Evolutionary conservation across 2,329 filamentous ascomycete species (phyloP).

Genomic region (Aspergillus brunneoviolaceus): DNA sequence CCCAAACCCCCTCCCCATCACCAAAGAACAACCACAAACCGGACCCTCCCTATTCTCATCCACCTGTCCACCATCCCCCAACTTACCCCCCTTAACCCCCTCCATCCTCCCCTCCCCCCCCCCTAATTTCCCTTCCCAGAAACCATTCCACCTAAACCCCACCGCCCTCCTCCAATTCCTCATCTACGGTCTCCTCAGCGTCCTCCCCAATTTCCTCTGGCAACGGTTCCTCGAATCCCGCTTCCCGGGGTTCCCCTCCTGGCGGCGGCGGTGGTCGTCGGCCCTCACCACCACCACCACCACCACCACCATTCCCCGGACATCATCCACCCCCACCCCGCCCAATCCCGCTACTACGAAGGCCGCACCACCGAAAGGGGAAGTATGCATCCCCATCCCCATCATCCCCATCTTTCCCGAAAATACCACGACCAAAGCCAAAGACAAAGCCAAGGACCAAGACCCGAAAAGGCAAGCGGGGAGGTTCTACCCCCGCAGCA

Average conservation of each 20-base stretch:
- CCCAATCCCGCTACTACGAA: too few relatives aligned
- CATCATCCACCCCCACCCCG: too few relatives aligned
- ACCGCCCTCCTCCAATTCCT: constrained; percentile 73
- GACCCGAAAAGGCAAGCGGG: too few relatives aligned
- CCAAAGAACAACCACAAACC: too few relatives aligned
- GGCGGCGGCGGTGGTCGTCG: not conserved
- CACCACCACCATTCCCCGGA: too few relatives aligned
- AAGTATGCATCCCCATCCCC: not conserved
- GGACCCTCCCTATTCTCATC: too few relatives aligned
- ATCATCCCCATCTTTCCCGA: not conserved
- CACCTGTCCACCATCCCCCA: not conserved
- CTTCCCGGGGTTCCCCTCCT: constrained; percentile 64
- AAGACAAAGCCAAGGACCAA: too few relatives aligned
- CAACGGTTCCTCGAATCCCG: constrained; percentile 73
- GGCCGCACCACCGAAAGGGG: not conserved
- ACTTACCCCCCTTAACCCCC: not conserved
- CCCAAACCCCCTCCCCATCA: too few relatives aligned
- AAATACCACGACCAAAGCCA: too few relatives aligned
- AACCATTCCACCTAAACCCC: constrained; percentile 62
- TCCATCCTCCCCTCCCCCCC: not conserved
- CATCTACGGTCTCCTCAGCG: constrained; percentile 69
- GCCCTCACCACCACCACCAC: not conserved
- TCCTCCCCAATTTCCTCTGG: constrained; percentile 84
- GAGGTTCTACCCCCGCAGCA: not conserved
- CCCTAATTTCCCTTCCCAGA: constrained; percentile 30